Conservation (phyloP, 768 basidiomycete genomes). For the Leccinum truebloodii region DNA sequence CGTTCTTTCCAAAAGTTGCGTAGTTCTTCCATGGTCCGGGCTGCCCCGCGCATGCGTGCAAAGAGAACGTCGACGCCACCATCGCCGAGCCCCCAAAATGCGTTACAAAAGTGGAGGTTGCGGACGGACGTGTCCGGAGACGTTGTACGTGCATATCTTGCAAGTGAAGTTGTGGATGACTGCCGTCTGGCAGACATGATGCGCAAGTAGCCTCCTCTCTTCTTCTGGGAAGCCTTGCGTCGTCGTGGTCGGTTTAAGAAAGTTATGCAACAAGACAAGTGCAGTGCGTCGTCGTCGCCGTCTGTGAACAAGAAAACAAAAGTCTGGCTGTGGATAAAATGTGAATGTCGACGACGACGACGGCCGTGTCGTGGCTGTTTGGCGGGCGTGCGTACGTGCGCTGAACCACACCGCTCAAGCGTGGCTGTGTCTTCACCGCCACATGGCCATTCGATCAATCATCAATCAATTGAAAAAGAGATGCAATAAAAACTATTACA, state of each 20-base stretch:
- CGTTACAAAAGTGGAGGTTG: conserved; percentile 90
- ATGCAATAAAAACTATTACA: not conserved
- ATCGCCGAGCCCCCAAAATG: conserved; percentile 91
- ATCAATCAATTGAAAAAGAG: not conserved
- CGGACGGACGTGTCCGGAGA: conserved; percentile 47
- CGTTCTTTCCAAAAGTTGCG: conserved; percentile 91
- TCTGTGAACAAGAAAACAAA: not conserved
- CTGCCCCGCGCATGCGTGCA: conserved; percentile 83
- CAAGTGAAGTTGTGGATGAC: conserved; percentile 79
- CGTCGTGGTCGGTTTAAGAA: conserved; percentile 14
- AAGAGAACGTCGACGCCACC: conserved; percentile 90
- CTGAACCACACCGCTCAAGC: conserved; percentile 5
- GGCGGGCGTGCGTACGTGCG: conserved; percentile 5
- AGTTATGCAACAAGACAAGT: conserved; percentile 18
- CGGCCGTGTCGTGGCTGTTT: conserved; percentile 6
- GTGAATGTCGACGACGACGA: not conserved
- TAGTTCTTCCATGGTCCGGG: conserved; percentile 87
- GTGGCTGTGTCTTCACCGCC: conserved; percentile 21
- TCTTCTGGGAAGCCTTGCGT: conserved; percentile 1
- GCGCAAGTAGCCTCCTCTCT: conserved; percentile 11
- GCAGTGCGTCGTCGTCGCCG: conserved; percentile 9
- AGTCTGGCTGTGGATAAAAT: not conserved
- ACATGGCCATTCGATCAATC: not conserved
- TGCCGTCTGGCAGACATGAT: conserved; percentile 75
- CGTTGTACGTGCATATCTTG: conserved; percentile 61